Percentiles rank a stretch among this genome's conserved stretches.
Evolutionary conservation across 2,329 filamentous ascomycete species (phyloP).

Genomic region (Monosporascus sp.): DNA sequence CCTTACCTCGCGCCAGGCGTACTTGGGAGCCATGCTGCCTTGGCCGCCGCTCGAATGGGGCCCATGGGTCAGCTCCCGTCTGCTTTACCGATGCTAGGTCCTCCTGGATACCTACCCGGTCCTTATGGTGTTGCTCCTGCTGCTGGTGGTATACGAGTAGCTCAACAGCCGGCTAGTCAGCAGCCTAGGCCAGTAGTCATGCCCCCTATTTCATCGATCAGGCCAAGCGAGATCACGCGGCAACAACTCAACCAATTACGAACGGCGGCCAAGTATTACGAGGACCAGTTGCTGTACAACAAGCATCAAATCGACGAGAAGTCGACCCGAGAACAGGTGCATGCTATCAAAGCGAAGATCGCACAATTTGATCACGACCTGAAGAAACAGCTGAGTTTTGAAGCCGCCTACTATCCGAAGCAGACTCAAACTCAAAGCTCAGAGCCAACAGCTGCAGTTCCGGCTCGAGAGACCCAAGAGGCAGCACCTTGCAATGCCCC

Average conservation of each 20-base stretch:
- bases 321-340: constrained; percentile 39
- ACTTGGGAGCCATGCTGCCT: constrained; percentile 9
- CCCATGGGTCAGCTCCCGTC: constrained; percentile 11
- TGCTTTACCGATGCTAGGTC: constrained; percentile 7
- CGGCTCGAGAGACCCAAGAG: constrained; percentile 7
- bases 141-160: constrained; percentile 1
- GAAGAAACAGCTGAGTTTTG: constrained; percentile 42
- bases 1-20: constrained; percentile 16
- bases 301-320: constrained; percentile 57
- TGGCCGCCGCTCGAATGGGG: constrained; percentile 10
- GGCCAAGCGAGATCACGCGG: constrained; percentile 55
- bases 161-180: constrained; percentile 1
- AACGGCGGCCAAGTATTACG: constrained; percentile 47
- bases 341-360: constrained; percentile 40
- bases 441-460: constrained; percentile 19
- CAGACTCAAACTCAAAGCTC: constrained; percentile 1
- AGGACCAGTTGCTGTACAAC: constrained; percentile 57
- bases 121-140: constrained; percentile 1
- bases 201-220: constrained; percentile 53
- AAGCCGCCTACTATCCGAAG: constrained; percentile 38
- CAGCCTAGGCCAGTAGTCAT: constrained; percentile 12
- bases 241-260: constrained; percentile 51
- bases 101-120: constrained; percentile 7
- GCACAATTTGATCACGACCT: constrained; percentile 46
- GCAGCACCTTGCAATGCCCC: constrained; percentile 11